Evolutionary conservation across 495 filamentous ascomycete species (phyloP).

Genomic region (Tetracladium setigerum): DNA sequence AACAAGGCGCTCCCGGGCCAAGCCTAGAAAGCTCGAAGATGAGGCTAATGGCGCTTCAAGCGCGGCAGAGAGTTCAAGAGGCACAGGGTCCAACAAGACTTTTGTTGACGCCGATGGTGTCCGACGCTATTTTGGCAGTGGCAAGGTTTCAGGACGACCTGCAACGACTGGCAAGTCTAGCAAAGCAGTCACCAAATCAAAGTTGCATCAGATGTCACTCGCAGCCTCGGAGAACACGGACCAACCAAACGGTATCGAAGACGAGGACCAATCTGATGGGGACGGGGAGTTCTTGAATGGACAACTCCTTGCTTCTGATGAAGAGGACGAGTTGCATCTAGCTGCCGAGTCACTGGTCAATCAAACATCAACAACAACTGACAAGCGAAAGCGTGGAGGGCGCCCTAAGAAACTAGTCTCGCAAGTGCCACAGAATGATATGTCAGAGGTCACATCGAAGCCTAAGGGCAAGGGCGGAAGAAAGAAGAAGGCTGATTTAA

Average conservation of each 20-base stretch:
- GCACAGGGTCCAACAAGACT: slow-evolving; percentile 1
- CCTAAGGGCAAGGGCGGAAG: slow-evolving; percentile 6
- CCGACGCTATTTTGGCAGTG: background rate
- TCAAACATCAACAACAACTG: background rate
- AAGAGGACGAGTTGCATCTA: background rate
- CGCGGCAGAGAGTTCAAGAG: background rate
- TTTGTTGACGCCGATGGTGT: no score
- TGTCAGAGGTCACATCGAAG: background rate
- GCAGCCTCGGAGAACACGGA: slow-evolving; percentile 13
- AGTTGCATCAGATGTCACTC: slow-evolving; percentile 1
- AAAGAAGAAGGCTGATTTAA: background rate
- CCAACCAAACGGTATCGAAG: slow-evolving; percentile 8
- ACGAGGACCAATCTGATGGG: slow-evolving; percentile 10
- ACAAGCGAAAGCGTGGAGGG: slow-evolving; percentile 2
- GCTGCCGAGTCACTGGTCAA: slow-evolving; percentile 4
- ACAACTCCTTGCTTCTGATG: background rate
- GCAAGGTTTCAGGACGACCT: background rate
- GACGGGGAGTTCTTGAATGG: background rate
- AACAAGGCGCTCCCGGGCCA: slow-evolving; percentile 3
- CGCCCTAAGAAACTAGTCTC: slow-evolving; percentile 2
- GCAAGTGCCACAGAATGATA: background rate
- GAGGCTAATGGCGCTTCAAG: no score
- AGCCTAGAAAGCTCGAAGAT: no score
- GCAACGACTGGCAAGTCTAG: background rate
- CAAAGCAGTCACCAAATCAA: slow-evolving; percentile 5